Evolutionary conservation across 2,329 filamentous ascomycete genomes (phyloP), one percentile per base, ranked within the genome.

Genomic region (Fusarium sp.): DNA sequence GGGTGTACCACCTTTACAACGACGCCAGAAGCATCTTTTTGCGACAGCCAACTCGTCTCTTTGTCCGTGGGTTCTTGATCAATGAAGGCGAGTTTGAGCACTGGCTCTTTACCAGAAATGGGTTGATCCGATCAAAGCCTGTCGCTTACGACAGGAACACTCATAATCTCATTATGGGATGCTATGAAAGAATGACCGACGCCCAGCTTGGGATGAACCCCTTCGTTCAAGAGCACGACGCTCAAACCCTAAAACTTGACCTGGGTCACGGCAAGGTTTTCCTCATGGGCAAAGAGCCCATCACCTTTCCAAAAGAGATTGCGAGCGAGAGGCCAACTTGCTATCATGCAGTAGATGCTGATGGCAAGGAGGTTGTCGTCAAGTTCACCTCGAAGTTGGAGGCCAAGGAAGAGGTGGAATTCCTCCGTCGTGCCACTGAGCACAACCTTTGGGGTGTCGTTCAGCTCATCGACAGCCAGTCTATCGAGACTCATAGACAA

Each of bases 101-200:
- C 15, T 71, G 66, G 67, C 40, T 74, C 9, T 75, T 73, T 7
- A 62, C 69, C 47, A 60, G 71, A 4, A 64, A 68, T 17, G 72
- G 72, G 2, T 5, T 58, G 8, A 9, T 25, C 25, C 5, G 8
- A 25, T 25, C 25, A 25, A 6, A 9, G 3, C 25, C 13, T 73
- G 70, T 5, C 63, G 66, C 47, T 62, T 60, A 4, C 31, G 6
- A 6, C 10, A 6, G 5, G 3, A 8, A 25, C 25, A 25, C 8
- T 9, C 5, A 25, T 3, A 25, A 8, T 6, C 10, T 3, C 10
- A 25, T 25, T 6, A 25, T 25, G 25, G 25, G 25, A 6, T 6
- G 25, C 7, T 9, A 9, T 8, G 3, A 18, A 2, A 58, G n/a
- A 11, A 65, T 72, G 63, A 56, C 17, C 13, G 46, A 66, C 5